These are phyloP conservation scores for Erigeron canadensis DNA, from an alignment of 129 eudicot genomes.

Conservation along the genomic window DNA sequence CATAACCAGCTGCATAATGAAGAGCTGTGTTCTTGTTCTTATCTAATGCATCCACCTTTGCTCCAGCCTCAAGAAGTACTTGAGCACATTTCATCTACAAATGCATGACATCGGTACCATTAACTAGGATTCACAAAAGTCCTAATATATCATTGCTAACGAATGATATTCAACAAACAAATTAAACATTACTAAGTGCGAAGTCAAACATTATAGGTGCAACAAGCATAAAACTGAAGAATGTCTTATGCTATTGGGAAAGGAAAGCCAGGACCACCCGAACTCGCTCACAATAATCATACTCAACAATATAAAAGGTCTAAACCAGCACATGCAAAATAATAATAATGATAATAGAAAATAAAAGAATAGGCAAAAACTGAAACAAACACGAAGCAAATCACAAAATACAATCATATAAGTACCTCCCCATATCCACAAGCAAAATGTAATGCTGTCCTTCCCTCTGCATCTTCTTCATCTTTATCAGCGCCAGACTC, in stretches of 20 bases:
- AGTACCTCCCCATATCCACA: slow-evolving; percentile 97
- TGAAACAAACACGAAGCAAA: not conserved
- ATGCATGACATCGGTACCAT: not conserved
- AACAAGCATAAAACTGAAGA: not conserved
- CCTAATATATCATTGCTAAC: not conserved
- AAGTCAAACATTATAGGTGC: not conserved
- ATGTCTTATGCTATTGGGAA: not conserved
- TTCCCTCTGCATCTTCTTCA: slow-evolving; percentile 98
- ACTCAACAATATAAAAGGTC: not conserved
- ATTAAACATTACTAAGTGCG: not conserved
- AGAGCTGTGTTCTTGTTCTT: slow-evolving; percentile 97
- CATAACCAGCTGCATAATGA: slow-evolving; percentile 97
- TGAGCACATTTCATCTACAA: slow-evolving; percentile 82
- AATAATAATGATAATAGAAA: too few relatives aligned
- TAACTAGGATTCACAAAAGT: not conserved
- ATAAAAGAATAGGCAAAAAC: not conserved
- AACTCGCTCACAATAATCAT: not conserved
- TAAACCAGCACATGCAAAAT: not conserved
- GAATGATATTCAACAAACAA: not conserved
- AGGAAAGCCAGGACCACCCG: not conserved
- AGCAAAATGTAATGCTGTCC: slow-evolving; percentile 95
- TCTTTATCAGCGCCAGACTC: slow-evolving; percentile 86
- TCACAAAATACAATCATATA: slow-evolving; percentile 2
- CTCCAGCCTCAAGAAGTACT: slow-evolving; percentile 91
- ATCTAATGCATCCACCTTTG: slow-evolving; percentile 93